These are phyloP conservation scores for Phytopythium ostracodes DNA, from an alignment of 352 stramenopile genomes.

Conservation along the genomic window DNA sequence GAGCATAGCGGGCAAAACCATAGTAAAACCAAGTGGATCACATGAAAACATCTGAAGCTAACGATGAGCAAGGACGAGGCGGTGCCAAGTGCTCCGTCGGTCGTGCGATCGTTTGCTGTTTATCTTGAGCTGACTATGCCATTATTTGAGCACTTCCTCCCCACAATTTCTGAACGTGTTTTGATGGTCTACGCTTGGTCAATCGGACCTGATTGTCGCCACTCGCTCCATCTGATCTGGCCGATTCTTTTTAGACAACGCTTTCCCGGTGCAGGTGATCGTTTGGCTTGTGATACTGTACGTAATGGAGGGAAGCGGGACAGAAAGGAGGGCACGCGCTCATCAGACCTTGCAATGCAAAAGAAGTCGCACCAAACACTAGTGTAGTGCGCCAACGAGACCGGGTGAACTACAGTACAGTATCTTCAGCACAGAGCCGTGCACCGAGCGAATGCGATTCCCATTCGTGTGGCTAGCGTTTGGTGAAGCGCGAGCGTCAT, in stretches of 20 bases:
- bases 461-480: neutral
- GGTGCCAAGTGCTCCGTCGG: neutral
- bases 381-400: too few relatives aligned
- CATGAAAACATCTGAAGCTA: neutral
- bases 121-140: neutral
- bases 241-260: neutral
- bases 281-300: too few relatives aligned
- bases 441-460: neutral
- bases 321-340: neutral
- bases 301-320: neutral
- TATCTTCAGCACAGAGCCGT: too few relatives aligned
- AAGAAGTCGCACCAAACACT: too few relatives aligned
- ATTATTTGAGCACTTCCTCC: neutral
- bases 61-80: neutral
- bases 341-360: too few relatives aligned
- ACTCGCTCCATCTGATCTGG: neutral
- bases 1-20: too few relatives aligned
- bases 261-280: neutral
- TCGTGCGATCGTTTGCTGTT: neutral
- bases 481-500: neutral
- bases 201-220: neutral
- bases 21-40: neutral
- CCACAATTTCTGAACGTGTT: neutral
- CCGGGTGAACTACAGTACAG: too few relatives aligned
- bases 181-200: conserved; percentile 1